Percentiles rank a stretch among this genome's conserved stretches.
phyloP scores from a whole-genome alignment of 1,284 basidiomycete genomes.

The Apiotrichum mycotoxinovorans region DNA sequence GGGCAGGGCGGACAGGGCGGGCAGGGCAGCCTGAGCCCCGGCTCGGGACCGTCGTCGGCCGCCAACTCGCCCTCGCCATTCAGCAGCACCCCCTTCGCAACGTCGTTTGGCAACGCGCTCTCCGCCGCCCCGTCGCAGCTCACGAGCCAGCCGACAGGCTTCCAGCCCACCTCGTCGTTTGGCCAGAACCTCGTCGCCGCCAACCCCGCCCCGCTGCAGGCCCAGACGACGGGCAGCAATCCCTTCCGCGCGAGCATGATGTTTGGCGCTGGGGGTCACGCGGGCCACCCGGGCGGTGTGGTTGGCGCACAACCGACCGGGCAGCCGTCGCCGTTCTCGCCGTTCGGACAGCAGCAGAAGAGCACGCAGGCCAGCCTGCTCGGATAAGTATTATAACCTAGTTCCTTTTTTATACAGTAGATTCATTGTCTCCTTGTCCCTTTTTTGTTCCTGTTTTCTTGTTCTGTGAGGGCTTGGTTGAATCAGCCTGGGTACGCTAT shows the following conservation, averaged over 20 bases:
- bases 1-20: too few relatives aligned
- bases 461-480: too few relatives aligned
- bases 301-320: not conserved
- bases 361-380: not conserved
- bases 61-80: not conserved
- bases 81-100: not conserved
- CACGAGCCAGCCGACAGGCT: constrained; percentile 48
- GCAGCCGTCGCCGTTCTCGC: not conserved
- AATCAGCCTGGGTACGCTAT: too few relatives aligned
- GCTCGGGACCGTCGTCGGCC: not conserved
- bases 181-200: constrained; percentile 66
- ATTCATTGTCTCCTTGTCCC: too few relatives aligned
- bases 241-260: constrained; percentile 37
- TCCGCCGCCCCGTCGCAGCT: not conserved
- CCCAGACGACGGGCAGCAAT: constrained; percentile 26
- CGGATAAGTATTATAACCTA: too few relatives aligned
- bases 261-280: not conserved
- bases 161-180: constrained; percentile 83
- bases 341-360: not conserved
- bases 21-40: too few relatives aligned
- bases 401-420: too few relatives aligned
- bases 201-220: constrained; percentile 10
- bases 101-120: not conserved
- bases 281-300: not conserved
- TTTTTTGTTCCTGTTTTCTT: not conserved